Base-by-base conservation (phyloP, 2,329 filamentous ascomycete genomes). In the Colletotrichum truncatum region DNA sequence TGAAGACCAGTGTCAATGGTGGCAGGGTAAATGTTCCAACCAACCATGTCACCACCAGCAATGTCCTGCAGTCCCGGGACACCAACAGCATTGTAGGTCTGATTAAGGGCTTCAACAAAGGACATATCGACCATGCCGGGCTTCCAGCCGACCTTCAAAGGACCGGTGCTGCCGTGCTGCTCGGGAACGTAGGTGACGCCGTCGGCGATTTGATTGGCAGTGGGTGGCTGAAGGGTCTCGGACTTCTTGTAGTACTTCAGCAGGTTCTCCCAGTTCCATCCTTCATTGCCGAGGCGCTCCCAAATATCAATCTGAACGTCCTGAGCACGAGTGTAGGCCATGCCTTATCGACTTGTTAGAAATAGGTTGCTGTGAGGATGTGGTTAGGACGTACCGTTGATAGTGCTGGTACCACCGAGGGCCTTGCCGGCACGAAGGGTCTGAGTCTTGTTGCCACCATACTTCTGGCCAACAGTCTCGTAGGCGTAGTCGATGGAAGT, bases 221-320 rank as follows among this genome's bases (percentile, higher is more conserved):
- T 73, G 1, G 81, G 81, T 0, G 69, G 45, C 1, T 73, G 72
- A 38, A 80, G 78, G 3, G 66, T 68, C 67, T 82, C 79, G 10
- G 80, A 76, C 70, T 80, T 80, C 30, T 79, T 81, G 69, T 82
- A 81, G 66, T 86, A 85, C 0, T 78, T 80, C 6, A 80, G 75
- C 23, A 87, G 71, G 4, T 73, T 69, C 1, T 81, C 71, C 78
- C 81, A 84, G 43, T 80, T 79, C 82, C 81, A 83, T 10, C 80
- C 81, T 2, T 72, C 55, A 57, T 82, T 83, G 2, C 81, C 81
- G 2, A 83, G 71, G 0, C 69, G 65, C 61, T 80, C 80, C 81
- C 80, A 84, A 4, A 76, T 77, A 57, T 83, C 77, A 39, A 81
- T 77, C 52, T 84, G 75, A 1, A 77, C 72, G 7, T 72, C 73